Base-by-base conservation (phyloP, 2,329 filamentous ascomycete species). In the Torrubiellomyces zombiae region DNA sequence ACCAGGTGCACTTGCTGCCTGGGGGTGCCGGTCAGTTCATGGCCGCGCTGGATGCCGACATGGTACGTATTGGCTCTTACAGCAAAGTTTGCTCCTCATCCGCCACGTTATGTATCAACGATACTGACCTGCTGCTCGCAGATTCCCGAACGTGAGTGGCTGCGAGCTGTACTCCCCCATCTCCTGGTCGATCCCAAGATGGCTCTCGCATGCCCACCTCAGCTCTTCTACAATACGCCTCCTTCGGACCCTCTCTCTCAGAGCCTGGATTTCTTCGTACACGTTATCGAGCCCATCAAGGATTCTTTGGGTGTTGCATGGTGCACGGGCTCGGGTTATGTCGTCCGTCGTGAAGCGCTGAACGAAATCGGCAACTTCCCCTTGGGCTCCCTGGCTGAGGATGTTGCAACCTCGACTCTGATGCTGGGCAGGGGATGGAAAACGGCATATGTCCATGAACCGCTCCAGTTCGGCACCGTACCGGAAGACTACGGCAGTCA, bases 31-130 rank as follows among this genome's bases (percentile, higher is more conserved):
- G 55, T 20, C 54, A 64, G 36, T 73, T 56, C 42, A 63, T 74
- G 40, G 69, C 67, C n/a, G 63, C 64, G 19, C 49, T 76, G 17
- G 71, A 76, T 39, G 70, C 69, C 12, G 71, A 76, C 39, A 75
- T 76, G 71, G 53, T 56, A 44, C 21, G 43, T 34, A 13, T 21
- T 20, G 6, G 6, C 9, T 24, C 8, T 9, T n/a, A n/a, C n/a
- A 6, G 7, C 5, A 14, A 9, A 15, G 10, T 4, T 4, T 9
- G 12, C 13, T 3, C 10, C 9, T 18, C 6, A 5, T 20, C 8
- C n/a, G 4, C 16, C 4, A 20, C 14, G 20, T n/a, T 3, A 17
- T 14, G 22, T 18, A 14, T 16, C 31, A 17, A 32, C 30, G 7
- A 10, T n/a, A n/a, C n/a, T n/a, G n/a, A n/a, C n/a, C n/a, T n/a